Base-by-base conservation (phyloP, 208 protist species). In the Angomonas ambiguus region DNA sequence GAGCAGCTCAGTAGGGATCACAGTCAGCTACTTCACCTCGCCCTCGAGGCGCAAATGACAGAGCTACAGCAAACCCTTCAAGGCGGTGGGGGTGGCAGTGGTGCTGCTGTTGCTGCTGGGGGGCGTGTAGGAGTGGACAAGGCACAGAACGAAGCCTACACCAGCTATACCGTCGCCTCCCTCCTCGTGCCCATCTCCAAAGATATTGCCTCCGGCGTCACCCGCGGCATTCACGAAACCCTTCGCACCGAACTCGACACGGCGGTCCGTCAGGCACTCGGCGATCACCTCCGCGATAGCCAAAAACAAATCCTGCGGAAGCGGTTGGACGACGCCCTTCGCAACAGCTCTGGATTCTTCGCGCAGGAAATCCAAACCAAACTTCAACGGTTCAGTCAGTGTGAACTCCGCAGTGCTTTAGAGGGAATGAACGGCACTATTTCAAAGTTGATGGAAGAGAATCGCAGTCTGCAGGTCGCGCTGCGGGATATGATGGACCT, bases 21-120 rank as follows among this genome's bases (percentile, higher is more conserved):
- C 58, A 76, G 91, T 62, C 81, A 92, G 73, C 77, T 96, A 24
- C 55, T 96, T 31, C 82, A 77, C 45, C 70, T 96, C 11, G 78
- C 85, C 8, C 74, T 96, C 30, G 87, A 96, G 74, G 90, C 90
- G 51, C 87, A 96, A 76, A 96, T 96, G 85, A 93, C 90, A 45
- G 83, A 92, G 77, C 79, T 96, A 32, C 87, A 93, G 75, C 63
- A 62, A 22, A 49, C 51, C 65, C 8, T 16, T 3, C 49, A 16
- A n/a, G 30, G 31, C 20, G 31, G 30, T 3, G 53, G 11, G 18
- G 8, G 30, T 57, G 22, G 27, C 67, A n/a, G 34, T 31, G n/a
- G 28, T 38, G 24, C 49, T n/a, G n/a, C n/a, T n/a, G n/a, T n/a
- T n/a, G n/a, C n/a, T n/a, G n/a, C n/a, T n/a, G n/a, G n/a, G 31